These are phyloP conservation scores for Endocalyx cinctus DNA, from an alignment of 2,329 filamentous ascomycete species.

Conservation along the genomic window DNA sequence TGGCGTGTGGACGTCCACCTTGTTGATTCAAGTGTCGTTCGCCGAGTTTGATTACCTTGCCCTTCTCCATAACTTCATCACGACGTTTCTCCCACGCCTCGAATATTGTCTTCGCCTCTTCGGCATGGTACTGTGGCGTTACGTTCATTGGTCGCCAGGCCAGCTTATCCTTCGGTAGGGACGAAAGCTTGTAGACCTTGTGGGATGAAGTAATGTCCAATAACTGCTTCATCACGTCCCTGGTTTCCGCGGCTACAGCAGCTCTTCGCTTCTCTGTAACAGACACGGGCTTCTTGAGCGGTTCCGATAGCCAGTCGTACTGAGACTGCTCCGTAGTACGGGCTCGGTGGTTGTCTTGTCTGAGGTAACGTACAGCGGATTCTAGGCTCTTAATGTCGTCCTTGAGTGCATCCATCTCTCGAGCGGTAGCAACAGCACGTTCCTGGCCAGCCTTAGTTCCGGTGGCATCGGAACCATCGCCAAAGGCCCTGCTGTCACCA, in stretches of 20 bases:
- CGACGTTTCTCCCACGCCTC: conserved; percentile 58
- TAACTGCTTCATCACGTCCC: conserved; percentile 60
- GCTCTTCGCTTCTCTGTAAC: conserved; percentile 57
- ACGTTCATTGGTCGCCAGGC: conserved; percentile 62
- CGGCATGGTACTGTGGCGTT: conserved; percentile 63
- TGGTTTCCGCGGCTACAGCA: conserved; percentile 56
- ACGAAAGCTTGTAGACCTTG: conserved; percentile 54
- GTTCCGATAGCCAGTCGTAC: conserved; percentile 61
- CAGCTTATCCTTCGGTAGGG: conserved; percentile 54
- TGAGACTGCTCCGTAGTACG: conserved; percentile 51
- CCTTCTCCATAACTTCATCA: conserved; percentile 50
- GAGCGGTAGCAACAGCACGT: conserved; percentile 63
- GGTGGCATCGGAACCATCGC: conserved; percentile 39
- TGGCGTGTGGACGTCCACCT: conserved; percentile 19
- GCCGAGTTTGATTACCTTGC: conserved; percentile 30
- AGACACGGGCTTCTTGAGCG: conserved; percentile 46
- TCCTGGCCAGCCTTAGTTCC: conserved; percentile 57
- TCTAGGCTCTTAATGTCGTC: conserved; percentile 62
- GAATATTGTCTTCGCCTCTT: conserved; percentile 61
- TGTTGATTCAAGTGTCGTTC: conserved; percentile 13
- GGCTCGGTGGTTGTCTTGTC: conserved; percentile 62
- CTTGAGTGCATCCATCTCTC: conserved; percentile 69
- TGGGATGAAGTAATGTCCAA: conserved; percentile 55
- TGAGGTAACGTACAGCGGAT: conserved; percentile 62
- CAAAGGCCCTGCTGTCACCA: conserved; percentile 54